phyloP scores from a whole-genome alignment of 345 rosid genomes.

The Salix dunnii region DNA sequence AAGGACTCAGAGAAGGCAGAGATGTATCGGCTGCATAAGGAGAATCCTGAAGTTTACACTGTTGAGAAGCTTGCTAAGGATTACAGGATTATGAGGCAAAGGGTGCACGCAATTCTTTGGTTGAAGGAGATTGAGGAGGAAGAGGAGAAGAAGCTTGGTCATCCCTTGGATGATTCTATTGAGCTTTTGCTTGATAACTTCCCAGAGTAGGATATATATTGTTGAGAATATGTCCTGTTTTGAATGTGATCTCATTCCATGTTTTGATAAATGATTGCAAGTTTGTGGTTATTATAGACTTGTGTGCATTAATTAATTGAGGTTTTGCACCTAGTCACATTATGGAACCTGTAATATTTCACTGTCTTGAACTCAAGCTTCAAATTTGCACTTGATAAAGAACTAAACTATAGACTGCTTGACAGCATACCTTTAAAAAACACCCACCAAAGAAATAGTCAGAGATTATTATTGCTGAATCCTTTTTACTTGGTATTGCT shows the following conservation, averaged over 20 bases:
- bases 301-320: not conserved
- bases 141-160: slow-evolving; percentile 84
- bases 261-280: not conserved
- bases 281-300: not conserved
- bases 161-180: slow-evolving; percentile 83
- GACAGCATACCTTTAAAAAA: not conserved
- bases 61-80: slow-evolving; percentile 84
- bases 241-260: not conserved
- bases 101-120: slow-evolving; percentile 96
- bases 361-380: not conserved
- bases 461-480: not conserved
- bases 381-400: not conserved
- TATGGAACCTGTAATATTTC: not conserved
- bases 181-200: slow-evolving; percentile 79
- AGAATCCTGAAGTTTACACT: slow-evolving; percentile 77
- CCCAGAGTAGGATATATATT: slow-evolving; percentile 63
- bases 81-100: slow-evolving; percentile 91
- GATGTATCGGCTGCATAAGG: slow-evolving; percentile 85
- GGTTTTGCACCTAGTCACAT: not conserved
- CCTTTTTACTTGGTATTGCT: not conserved
- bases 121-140: slow-evolving; percentile 85
- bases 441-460: not conserved
- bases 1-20: slow-evolving; percentile 94
- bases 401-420: not conserved
- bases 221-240: slow-evolving; percentile 2